These are phyloP conservation scores for Euphorbia peplus DNA, from an alignment of 345 rosid genomes.

Conservation along the genomic window DNA sequence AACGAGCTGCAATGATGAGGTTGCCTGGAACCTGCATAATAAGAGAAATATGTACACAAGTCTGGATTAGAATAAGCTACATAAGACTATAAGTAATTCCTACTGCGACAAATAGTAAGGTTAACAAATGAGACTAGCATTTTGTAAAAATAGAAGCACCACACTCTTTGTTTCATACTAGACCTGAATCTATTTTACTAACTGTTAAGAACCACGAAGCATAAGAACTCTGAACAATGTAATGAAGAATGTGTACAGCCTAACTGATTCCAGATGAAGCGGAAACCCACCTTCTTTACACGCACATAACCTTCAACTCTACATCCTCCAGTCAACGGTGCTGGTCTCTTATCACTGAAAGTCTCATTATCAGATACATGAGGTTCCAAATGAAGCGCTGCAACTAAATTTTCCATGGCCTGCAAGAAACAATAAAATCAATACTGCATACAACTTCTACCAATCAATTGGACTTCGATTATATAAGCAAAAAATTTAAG, in stretches of 20 bases:
- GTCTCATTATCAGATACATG: conserved; percentile 46
- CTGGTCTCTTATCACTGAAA: conserved; percentile 54
- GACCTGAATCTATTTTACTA: not conserved
- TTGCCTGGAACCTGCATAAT: conserved; percentile 87
- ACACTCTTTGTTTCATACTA: not conserved
- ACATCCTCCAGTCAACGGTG: conserved; percentile 90
- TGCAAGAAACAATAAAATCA: conserved; percentile 32
- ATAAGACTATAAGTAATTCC: not conserved
- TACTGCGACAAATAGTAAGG: not conserved
- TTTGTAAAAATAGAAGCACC: not conserved
- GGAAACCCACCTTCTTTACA: conserved; percentile 71
- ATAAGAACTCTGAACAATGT: not conserved
- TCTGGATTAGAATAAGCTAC: conserved; percentile 1
- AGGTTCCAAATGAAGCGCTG: conserved; percentile 56
- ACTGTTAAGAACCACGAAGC: not conserved
- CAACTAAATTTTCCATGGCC: conserved; percentile 73
- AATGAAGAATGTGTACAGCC: not conserved
- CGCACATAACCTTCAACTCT: conserved; percentile 95
- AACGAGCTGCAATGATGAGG: conserved; percentile 83
- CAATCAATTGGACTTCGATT: not conserved
- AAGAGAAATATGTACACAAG: conserved; percentile 6
- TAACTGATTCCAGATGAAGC: conserved; percentile 7
- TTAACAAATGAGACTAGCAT: not conserved
- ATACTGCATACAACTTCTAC: not conserved
- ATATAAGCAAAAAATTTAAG: conserved; percentile 4